Evolutionary conservation across 371 early-diverging fungal species (phyloP).

Genomic region (Haplosporangium sp.): DNA sequence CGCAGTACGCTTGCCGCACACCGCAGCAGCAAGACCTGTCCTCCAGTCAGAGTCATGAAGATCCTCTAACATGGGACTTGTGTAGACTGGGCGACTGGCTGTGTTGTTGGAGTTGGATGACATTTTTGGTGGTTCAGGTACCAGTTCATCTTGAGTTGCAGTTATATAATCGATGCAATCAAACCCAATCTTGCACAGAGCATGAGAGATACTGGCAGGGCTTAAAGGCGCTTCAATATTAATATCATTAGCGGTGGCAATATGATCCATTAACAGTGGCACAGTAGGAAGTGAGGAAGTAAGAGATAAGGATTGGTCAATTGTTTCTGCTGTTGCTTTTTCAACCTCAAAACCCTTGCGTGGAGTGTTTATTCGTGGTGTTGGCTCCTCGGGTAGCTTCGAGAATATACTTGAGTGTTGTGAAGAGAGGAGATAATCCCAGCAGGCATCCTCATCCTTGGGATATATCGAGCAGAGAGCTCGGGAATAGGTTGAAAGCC

Average conservation of each 20-base stretch:
- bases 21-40: constrained; percentile 41
- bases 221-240: constrained; percentile 16
- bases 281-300: constrained; percentile 2
- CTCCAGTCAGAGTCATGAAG: constrained; percentile 30
- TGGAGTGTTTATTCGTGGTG: neutral
- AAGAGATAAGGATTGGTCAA: neutral
- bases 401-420: constrained; percentile 23
- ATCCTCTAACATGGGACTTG: constrained; percentile 33
- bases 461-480: constrained; percentile 46
- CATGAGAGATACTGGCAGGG: constrained; percentile 42
- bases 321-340: neutral
- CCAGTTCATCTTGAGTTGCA: constrained; percentile 32
- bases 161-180: constrained; percentile 52
- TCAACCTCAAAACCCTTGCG: neutral
- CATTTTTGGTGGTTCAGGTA: constrained; percentile 15
- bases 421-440: constrained; percentile 38
- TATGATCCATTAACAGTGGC: neutral
- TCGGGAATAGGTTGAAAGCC: constrained; percentile 41
- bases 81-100: constrained; percentile 1
- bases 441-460: constrained; percentile 46
- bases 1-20: constrained; percentile 49
- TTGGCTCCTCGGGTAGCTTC: constrained; percentile 6
- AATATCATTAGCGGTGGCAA: neutral
- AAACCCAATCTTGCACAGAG: constrained; percentile 44
- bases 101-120: constrained; percentile 10